Conservation (phyloP, 108 stramenopile genomes). For the Epithemia pelagica region DNA sequence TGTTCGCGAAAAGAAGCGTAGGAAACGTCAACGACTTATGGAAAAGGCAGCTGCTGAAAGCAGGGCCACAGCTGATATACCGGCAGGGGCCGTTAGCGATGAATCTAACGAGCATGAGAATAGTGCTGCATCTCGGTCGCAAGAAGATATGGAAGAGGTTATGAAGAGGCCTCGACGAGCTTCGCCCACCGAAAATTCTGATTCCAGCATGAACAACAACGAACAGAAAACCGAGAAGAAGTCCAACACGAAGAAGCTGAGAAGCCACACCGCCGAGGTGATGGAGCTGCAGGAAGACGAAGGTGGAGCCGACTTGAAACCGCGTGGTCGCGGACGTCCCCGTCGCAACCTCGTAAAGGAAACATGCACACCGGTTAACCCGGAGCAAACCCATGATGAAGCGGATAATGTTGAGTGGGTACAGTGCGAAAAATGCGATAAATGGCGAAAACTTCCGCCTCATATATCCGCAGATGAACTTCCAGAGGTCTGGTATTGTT, state of each 20-base stretch:
- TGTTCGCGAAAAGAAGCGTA: constrained; percentile 8
- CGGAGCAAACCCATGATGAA: constrained; percentile 30
- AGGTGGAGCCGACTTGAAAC: neutral
- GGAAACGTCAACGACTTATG: constrained; percentile 18
- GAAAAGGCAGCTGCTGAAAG: constrained; percentile 7
- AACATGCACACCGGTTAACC: constrained; percentile 1
- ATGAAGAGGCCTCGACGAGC: neutral
- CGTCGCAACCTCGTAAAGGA: constrained; percentile 19
- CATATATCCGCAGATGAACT: constrained; percentile 63
- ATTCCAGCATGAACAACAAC: constrained; percentile 1
- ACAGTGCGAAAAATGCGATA: constrained; percentile 81
- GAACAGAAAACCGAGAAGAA: constrained; percentile 1
- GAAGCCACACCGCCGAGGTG: neutral
- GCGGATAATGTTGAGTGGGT: constrained; percentile 79
- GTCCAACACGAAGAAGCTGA: neutral
- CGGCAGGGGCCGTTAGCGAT: constrained; percentile 11
- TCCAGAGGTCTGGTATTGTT: constrained; percentile 76
- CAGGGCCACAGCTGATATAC: neutral
- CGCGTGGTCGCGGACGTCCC: constrained; percentile 32
- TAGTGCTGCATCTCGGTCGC: neutral
- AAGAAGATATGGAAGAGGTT: neutral
- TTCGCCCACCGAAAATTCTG: neutral
- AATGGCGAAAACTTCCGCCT: constrained; percentile 74
- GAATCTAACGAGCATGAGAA: neutral
- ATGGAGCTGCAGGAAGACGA: neutral